Base-by-base conservation (phyloP, 2,329 filamentous ascomycete genomes). In the Fusarium goolgardi region DNA sequence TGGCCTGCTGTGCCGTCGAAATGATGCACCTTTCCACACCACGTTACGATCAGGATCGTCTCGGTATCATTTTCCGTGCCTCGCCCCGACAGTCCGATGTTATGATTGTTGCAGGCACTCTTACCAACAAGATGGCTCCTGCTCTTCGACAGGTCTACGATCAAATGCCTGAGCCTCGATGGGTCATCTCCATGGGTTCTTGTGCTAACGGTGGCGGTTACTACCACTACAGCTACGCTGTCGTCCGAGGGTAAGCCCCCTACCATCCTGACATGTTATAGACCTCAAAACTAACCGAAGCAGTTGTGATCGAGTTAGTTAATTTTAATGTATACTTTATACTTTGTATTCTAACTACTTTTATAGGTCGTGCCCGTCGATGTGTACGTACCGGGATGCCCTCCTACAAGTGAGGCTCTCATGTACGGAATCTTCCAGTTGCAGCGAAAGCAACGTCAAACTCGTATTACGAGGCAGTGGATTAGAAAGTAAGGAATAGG, bases 51-150 rank as follows among this genome's bases (percentile, higher is more conserved):
- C 92, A 96, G 78, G 93, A 96, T 81, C 88, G 93, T 35, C 84
- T 95, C 62, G 93, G 93, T 69, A 96, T 96, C 78, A 96, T 96
- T 78, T 96, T 96, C 87, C 90, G 93, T 72, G 93, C 92, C 60
- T 95, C 92, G 16, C 93, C 93, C 2, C 90, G 93, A 69, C 93
- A 96, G 80, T 92, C 92, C 63, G 93, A 97, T 79, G 91, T 96
- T 70, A 96, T 97, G 93, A 96, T 97, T 75, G 93, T 97, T 23
- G 93, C 94, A 27, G 94, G 94, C 62, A 97, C 94, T 31, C 86
- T 97, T 65, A 96, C 93, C 73, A 97, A 97, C 85, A 97, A 97
- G 85, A 97, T 97, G 94, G 93, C 93, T 1, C 93, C 94, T 3
- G 94, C 94, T 34, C 83, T 97, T 76, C 86, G 94, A 79, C 92